Evolutionary conservation across 352 stramenopile species (phyloP).

Genomic region (Globisporangium polare): DNA sequence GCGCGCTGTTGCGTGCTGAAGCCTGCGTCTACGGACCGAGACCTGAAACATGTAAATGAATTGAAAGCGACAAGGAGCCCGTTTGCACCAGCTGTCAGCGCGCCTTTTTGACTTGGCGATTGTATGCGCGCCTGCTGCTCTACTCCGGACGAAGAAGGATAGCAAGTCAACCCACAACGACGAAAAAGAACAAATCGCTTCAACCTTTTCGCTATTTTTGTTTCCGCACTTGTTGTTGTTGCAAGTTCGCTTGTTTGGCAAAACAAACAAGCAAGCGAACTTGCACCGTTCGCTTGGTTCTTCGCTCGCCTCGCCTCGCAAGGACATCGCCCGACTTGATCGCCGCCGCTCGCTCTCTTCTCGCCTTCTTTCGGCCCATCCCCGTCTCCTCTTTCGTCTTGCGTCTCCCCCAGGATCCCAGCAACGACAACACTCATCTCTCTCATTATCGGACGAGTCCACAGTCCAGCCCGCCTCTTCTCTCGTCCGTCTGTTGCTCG

Average conservation of each 20-base stretch:
- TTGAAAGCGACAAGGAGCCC: neutral
- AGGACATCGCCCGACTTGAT: slow-evolving; percentile 1
- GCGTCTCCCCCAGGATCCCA: slow-evolving; percentile 8
- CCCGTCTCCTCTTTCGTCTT: slow-evolving; percentile 7
- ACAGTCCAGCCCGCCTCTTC: slow-evolving; percentile 9
- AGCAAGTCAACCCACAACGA: neutral
- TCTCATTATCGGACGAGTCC: neutral
- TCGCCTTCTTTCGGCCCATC: slow-evolving; percentile 5
- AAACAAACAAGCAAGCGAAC: no score
- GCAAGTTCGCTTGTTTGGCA: neutral
- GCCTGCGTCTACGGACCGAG: slow-evolving; percentile 2
- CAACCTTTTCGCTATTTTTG: neutral
- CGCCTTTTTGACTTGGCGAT: neutral
- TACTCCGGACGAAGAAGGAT: neutral
- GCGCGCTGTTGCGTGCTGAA: neutral
- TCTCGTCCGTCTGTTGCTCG: slow-evolving; percentile 7
- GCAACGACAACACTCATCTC: slow-evolving; percentile 12
- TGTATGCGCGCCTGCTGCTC: slow-evolving; percentile 9
- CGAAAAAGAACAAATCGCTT: slow-evolving; percentile 6
- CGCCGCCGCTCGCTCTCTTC: neutral
- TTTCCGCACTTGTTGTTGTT: neutral
- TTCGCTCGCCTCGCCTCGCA: no score
- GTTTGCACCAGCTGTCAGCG: neutral
- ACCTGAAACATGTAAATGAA: slow-evolving; percentile 16
- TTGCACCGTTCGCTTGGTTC: no score